Conservation (phyloP, 768 basidiomycete species). For the Russula ochroleuca region DNA sequence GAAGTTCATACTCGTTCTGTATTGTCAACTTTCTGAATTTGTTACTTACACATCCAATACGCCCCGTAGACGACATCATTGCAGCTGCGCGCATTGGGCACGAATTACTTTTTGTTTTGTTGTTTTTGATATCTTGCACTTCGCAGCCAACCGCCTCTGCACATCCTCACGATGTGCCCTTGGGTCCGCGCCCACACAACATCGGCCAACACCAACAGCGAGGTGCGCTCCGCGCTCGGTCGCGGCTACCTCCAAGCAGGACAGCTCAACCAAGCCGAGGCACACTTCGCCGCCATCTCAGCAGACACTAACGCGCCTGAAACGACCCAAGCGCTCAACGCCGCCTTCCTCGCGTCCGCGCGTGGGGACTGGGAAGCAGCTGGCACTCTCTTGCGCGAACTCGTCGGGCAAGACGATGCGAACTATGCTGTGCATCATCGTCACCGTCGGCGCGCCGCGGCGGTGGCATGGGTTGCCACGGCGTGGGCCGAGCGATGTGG, state of each 20-base stretch:
- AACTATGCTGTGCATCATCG: neutral
- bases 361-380: constrained; percentile 67
- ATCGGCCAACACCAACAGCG: constrained; percentile 34
- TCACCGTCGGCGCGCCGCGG: too few relatives aligned
- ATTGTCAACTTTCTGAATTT: too few relatives aligned
- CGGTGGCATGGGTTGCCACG: too few relatives aligned
- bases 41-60: too few relatives aligned
- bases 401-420: constrained; percentile 45
- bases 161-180: too few relatives aligned
- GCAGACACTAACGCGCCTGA: constrained; percentile 43
- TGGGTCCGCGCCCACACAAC: neutral
- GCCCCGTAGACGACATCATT: too few relatives aligned
- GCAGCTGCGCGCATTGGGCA: too few relatives aligned
- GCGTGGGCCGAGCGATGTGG: too few relatives aligned
- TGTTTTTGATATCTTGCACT: too few relatives aligned
- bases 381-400: constrained; percentile 39
- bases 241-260: constrained; percentile 75
- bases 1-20: too few relatives aligned
- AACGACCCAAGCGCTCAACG: constrained; percentile 51
- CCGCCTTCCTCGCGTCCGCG: constrained; percentile 59
- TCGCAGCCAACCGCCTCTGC: too few relatives aligned
- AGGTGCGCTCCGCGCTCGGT: constrained; percentile 64
- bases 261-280: constrained; percentile 52
- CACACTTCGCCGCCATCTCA: constrained; percentile 53
- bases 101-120: too few relatives aligned